Percentiles rank a stretch among this genome's conserved stretches.
These are phyloP conservation scores for Pseudogymnoascus sp. DNA, from an alignment of 2,329 filamentous ascomycete genomes.

Conservation along the genomic window DNA sequence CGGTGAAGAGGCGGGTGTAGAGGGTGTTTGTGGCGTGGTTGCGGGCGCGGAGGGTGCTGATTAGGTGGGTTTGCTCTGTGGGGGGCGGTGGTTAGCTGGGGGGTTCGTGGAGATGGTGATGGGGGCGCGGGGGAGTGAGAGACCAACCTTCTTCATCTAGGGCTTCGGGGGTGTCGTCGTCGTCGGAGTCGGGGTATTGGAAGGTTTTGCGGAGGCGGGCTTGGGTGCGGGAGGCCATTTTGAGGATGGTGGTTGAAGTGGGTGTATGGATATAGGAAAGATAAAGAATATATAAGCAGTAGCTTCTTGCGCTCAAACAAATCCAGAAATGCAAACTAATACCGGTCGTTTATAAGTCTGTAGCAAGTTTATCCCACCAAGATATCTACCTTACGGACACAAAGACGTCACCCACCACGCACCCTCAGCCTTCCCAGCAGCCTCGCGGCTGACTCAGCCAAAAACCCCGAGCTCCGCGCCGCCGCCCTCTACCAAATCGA, in stretches of 20 bases:
- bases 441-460: conserved; percentile 13
- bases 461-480: neutral
- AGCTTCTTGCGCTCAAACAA: neutral
- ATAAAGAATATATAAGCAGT: neutral
- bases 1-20: conserved; percentile 50
- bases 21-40: conserved; percentile 51
- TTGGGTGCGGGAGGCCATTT: conserved; percentile 27
- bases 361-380: neutral
- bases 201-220: conserved; percentile 70
- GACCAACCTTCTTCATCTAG: conserved; percentile 66
- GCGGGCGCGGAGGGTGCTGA: conserved; percentile 43
- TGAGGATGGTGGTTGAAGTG: conserved; percentile 1
- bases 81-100: conserved; percentile 21
- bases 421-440: neutral
- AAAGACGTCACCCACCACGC: neutral
- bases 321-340: neutral
- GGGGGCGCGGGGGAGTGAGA: neutral
- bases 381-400: neutral
- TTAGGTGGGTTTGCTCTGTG: conserved; percentile 58
- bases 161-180: conserved; percentile 46
- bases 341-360: neutral
- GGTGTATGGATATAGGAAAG: neutral
- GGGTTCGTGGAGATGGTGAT: conserved; percentile 18
- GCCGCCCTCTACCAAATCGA: neutral
- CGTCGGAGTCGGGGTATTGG: conserved; percentile 59